These are phyloP conservation scores for Fusarium beomiforme DNA, from an alignment of 2,329 filamentous ascomycete genomes.

Conservation along the genomic window DNA sequence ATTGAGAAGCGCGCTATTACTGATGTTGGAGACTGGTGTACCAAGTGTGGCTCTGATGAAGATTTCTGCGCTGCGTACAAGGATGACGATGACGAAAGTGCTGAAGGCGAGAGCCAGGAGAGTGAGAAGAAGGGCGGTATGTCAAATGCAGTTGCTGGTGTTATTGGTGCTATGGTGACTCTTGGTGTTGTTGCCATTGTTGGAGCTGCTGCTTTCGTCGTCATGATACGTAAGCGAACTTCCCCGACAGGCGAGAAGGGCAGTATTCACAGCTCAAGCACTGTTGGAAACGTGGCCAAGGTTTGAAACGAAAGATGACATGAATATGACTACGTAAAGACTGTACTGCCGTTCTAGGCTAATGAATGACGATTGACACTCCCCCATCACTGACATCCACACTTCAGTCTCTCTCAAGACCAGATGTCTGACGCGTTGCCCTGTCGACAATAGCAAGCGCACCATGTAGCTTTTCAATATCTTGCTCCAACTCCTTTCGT, in stretches of 20 bases:
- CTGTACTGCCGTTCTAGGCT: background rate
- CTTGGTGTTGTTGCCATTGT: slow-evolving; percentile 42
- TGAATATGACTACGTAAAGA: background rate
- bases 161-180: slow-evolving; percentile 48
- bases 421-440: slow-evolving; percentile 19
- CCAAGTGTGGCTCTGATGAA: slow-evolving; percentile 39
- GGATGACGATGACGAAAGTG: slow-evolving; percentile 15
- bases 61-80: slow-evolving; percentile 48
- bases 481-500: slow-evolving; percentile 21
- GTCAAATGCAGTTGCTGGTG: slow-evolving; percentile 48
- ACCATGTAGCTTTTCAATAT: slow-evolving; percentile 32
- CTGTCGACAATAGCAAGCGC: slow-evolving; percentile 31
- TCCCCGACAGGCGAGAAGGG: background rate
- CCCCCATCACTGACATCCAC: background rate
- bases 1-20: slow-evolving; percentile 44
- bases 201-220: slow-evolving; percentile 31
- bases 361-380: background rate
- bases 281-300: slow-evolving; percentile 1
- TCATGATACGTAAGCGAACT: slow-evolving; percentile 38
- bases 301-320: background rate
- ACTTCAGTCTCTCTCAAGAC: slow-evolving; percentile 1
- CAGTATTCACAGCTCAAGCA: slow-evolving; percentile 26
- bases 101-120: background rate
- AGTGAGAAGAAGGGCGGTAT: slow-evolving; percentile 33
- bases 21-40: slow-evolving; percentile 47